Base-by-base conservation (phyloP, 1,139 yeast species). In the Pneumocystis murina region DNA sequence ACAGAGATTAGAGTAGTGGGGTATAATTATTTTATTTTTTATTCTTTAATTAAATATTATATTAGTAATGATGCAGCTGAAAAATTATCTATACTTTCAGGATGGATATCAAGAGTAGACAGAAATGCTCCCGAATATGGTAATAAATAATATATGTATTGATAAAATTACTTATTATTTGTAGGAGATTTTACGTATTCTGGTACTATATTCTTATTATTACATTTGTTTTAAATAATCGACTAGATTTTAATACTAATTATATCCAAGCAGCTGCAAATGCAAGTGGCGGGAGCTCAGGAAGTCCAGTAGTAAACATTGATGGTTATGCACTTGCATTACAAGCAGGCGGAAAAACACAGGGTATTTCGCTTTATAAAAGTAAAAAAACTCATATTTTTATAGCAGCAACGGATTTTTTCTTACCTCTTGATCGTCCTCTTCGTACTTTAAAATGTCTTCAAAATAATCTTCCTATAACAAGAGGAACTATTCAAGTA, bases 51-150 rank as follows among this genome's bases (percentile, higher is more conserved):
- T 41, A 17, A 41, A 20, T 17, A 41, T 33, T 41, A 38, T 38
- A 38, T 41, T 41, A 41, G 54, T 41, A 91, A 91, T 74, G 97
- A 91, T 76, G 95, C 96, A 6, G 97, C 97, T 71, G 97, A 91
- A 73, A 90, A 90, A 74, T 78, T 91, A 64, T 86, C 95, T 61
- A 91, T 91, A 71, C 77, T 90, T 68, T 83, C 95, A 1, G 97
- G 97, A 41, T 88, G 90, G 73, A 90, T 91, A 63, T 85, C 95
- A 61, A 82, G 97, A 74, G 76, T 90, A 66, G 97, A 91, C 75
- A 83, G 97, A 78, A 89, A 90, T 72, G 95, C 97, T 2, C 97
- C 97, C 2, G 95, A 87, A 68, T 91, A 91, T 73, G 97, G 97
- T 59, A 84, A 84, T 24, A 77, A 87, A 70, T 84, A 94, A n/a